A percentile compares a stretch with the other conserved stretches of the same genome.
phyloP scores from a whole-genome alignment of 805 yeast genomes.

The Yarrowia yakushimensis region DNA sequence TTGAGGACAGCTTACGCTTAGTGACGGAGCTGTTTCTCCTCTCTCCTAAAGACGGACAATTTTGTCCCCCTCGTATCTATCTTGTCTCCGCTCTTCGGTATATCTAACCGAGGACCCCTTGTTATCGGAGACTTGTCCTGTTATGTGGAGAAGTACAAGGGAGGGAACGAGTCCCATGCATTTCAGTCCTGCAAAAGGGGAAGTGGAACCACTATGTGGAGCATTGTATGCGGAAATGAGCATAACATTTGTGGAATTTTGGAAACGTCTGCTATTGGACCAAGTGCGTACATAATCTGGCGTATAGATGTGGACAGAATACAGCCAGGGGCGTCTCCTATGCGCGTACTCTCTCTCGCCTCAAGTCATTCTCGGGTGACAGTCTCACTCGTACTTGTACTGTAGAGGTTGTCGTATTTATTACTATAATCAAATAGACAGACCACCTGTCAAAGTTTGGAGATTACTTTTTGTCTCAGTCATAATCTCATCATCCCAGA shows the following conservation, averaged over 20 bases:
- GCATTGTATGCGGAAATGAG: background rate
- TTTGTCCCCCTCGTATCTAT: background rate
- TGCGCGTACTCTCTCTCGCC: background rate
- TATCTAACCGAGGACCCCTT: background rate
- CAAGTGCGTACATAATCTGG: background rate
- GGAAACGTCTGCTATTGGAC: background rate
- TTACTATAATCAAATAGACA: too few relatives aligned
- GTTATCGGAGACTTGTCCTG: background rate
- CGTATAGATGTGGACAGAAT: background rate
- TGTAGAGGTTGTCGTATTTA: too few relatives aligned
- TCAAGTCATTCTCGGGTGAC: background rate
- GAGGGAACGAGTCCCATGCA: background rate
- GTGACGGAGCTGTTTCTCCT: too few relatives aligned
- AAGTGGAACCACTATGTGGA: slow-evolving; percentile 10
- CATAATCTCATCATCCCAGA: too few relatives aligned
- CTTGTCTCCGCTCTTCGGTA: background rate
- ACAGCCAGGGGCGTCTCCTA: background rate
- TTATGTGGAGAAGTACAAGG: background rate
- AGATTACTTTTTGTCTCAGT: too few relatives aligned
- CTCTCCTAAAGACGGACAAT: too few relatives aligned
- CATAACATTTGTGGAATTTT: background rate
- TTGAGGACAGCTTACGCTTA: too few relatives aligned
- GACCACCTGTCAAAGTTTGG: too few relatives aligned
- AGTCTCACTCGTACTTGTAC: too few relatives aligned
- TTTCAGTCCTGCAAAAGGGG: slow-evolving; percentile 4